phyloP scores from a whole-genome alignment of 2,329 filamentous ascomycete species.

The Chaetomium sp. region DNA sequence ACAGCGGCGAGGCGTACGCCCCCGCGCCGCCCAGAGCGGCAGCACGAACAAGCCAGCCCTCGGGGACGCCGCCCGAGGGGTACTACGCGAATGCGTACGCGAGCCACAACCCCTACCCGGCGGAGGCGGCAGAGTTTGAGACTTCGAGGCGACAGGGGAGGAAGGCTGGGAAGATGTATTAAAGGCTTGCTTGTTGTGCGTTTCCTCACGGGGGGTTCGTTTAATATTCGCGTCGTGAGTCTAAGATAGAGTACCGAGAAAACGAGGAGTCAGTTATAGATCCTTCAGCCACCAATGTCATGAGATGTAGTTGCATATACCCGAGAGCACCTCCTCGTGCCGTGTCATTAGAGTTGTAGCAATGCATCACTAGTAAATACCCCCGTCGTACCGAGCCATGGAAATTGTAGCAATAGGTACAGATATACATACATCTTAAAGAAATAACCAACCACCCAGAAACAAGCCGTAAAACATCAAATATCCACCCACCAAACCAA shows the following conservation, averaged over 20 bases:
- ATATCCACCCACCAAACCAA: neutral
- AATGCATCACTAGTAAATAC: too few species aligned
- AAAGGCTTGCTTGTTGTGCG: neutral
- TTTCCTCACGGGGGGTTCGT: neutral
- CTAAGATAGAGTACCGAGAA: neutral
- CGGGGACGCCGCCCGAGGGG: constrained; percentile 19
- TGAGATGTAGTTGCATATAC: neutral
- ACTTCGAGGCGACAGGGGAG: constrained; percentile 20
- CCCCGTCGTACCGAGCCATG: neutral
- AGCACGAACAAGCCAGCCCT: constrained; percentile 11
- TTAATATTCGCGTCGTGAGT: neutral
- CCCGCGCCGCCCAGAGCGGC: constrained; percentile 14
- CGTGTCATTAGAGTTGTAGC: too few species aligned
- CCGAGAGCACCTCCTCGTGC: too few species aligned
- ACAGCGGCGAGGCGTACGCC: constrained; percentile 16
- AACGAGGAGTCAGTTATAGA: too few species aligned
- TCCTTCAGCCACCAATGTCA: too few species aligned
- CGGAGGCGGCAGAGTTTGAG: constrained; percentile 29
- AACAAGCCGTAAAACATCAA: neutral
- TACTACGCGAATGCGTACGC: constrained; percentile 27
- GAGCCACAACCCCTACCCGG: constrained; percentile 22
- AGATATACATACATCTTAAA: neutral
- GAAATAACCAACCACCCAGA: neutral
- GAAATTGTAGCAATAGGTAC: neutral
- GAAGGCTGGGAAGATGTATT: constrained; percentile 9